Evolutionary conservation across 1,284 basidiomycete genomes (phyloP).

Genomic region (Fistulinella cinereoalba): DNA sequence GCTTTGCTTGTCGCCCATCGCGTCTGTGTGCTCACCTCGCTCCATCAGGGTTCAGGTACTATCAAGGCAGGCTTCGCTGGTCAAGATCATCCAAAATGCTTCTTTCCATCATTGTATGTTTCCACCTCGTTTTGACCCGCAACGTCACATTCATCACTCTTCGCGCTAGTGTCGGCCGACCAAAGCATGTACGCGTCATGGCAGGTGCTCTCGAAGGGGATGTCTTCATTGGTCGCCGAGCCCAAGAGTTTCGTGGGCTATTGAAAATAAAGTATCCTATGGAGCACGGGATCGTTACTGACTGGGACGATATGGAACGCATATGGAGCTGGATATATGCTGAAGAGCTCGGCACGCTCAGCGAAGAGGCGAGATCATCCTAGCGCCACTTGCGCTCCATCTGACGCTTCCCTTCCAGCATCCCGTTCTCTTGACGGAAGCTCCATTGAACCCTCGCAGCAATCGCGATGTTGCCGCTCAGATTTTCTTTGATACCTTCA

Average conservation of each 20-base stretch:
- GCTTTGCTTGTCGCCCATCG: slow-evolving; percentile 32
- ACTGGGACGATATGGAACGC: slow-evolving; percentile 99
- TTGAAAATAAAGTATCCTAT: slow-evolving; percentile 99
- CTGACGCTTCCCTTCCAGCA: slow-evolving; percentile 56
- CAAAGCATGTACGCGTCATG: slow-evolving; percentile 96
- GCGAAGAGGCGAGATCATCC: slow-evolving; percentile 77
- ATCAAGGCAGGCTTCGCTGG: slow-evolving; percentile 98
- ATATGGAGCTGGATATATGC: slow-evolving; percentile 98
- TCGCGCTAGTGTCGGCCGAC: slow-evolving; percentile 78
- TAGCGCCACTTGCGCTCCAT: not conserved
- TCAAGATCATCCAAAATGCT: slow-evolving; percentile 96
- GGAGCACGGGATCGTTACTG: slow-evolving; percentile 91
- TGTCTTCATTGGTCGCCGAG: slow-evolving; percentile 88
- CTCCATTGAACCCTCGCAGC: slow-evolving; percentile 90
- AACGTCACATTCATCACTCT: slow-evolving; percentile 5
- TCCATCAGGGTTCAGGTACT: slow-evolving; percentile 84
- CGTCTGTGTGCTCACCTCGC: slow-evolving; percentile 20
- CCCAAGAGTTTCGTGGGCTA: slow-evolving; percentile 91
- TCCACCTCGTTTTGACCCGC: slow-evolving; percentile 24
- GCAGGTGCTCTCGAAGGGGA: slow-evolving; percentile 92
- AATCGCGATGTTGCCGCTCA: slow-evolving; percentile 95
- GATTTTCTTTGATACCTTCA: slow-evolving; percentile 99
- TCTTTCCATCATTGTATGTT: slow-evolving; percentile 96
- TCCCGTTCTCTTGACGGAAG: slow-evolving; percentile 93
- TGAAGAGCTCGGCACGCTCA: slow-evolving; percentile 90